A percentile compares a stretch with the other conserved stretches of the same genome.
Conservation (phyloP, 805 yeast species). For the Wickerhamomyces rabaulensis region DNA sequence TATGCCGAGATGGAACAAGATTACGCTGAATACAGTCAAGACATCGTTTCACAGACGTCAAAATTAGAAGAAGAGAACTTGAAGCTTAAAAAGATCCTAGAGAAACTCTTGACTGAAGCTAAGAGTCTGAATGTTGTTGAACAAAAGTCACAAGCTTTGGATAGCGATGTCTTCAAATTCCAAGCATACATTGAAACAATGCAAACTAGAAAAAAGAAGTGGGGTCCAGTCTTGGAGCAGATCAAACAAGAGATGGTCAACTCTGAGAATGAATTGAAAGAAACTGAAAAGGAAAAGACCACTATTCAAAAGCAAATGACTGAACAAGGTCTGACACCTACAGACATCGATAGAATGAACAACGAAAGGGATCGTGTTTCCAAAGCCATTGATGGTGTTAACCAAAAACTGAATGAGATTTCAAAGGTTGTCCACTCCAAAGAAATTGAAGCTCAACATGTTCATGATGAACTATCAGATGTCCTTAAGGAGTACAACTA, state of each 20-base stretch:
- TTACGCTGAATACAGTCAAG: slow-evolving; percentile 45
- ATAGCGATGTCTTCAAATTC: slow-evolving; percentile 65
- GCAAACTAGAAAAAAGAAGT: slow-evolving; percentile 57
- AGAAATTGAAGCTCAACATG: slow-evolving; percentile 43
- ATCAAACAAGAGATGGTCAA: slow-evolving; percentile 48
- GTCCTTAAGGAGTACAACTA: slow-evolving; percentile 54
- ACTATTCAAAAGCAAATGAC: slow-evolving; percentile 39
- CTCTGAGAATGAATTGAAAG: slow-evolving; percentile 37
- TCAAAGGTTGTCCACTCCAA: slow-evolving; percentile 42
- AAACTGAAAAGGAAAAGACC: slow-evolving; percentile 36
- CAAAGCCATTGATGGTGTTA: slow-evolving; percentile 43
- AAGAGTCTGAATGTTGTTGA: slow-evolving; percentile 45
- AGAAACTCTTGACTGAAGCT: slow-evolving; percentile 38
- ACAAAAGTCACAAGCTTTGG: slow-evolving; percentile 57
- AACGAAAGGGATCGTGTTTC: slow-evolving; percentile 56
- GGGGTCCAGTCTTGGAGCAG: slow-evolving; percentile 56
- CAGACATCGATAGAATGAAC: slow-evolving; percentile 58
- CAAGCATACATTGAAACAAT: slow-evolving; percentile 65
- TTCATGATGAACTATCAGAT: slow-evolving; percentile 46
- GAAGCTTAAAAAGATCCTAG: slow-evolving; percentile 33
- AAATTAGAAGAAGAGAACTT: slow-evolving; percentile 36
- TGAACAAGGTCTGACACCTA: slow-evolving; percentile 54
- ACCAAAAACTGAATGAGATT: slow-evolving; percentile 40
- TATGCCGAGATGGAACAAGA: slow-evolving; percentile 52
- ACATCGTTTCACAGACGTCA: slow-evolving; percentile 42